Conservation (phyloP, 1,284 basidiomycete species). For the Fomes fomentarius region DNA sequence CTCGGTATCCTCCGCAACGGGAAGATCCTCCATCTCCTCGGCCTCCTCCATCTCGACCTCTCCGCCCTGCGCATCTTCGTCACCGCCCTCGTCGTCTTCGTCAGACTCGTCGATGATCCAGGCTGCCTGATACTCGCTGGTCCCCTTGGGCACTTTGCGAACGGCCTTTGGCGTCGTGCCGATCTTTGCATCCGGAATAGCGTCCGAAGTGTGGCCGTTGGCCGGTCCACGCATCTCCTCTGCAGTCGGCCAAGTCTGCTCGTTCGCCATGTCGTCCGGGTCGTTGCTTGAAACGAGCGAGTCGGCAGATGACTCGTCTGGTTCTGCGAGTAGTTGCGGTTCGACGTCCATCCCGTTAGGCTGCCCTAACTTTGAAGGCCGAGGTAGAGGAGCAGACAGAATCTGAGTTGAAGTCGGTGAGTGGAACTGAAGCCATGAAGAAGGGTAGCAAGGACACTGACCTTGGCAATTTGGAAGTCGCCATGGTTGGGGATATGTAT, state of each 20-base stretch:
- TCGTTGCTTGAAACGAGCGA: conserved; percentile 89
- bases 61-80: conserved; percentile 45
- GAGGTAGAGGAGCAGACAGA: conserved; percentile 56
- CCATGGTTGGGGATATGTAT: conserved; percentile 90
- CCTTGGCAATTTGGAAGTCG: conserved; percentile 86
- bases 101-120: conserved; percentile 90
- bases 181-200: conserved; percentile 64
- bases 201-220: conserved; percentile 36
- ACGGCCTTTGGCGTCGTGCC: conserved; percentile 78
- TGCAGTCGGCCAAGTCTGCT: conserved; percentile 99
- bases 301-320: conserved; percentile 74
- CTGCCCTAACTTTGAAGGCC: conserved; percentile 41
- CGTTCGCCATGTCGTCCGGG: conserved; percentile 88
- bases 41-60: conserved; percentile 51
- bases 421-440: not conserved
- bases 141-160: conserved; percentile 84
- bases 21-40: conserved; percentile 69
- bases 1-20: conserved; percentile 52
- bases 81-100: conserved; percentile 59
- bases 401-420: conserved; percentile 48
- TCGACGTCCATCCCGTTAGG: conserved; percentile 65
- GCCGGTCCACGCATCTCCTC: conserved; percentile 79
- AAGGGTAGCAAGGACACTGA: conserved; percentile 37
- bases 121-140: conserved; percentile 91
- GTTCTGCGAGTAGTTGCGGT: conserved; percentile 57